Evolutionary conservation across 83 land plant species (phyloP).

Genomic region (Diphasiastrum complanatum): DNA sequence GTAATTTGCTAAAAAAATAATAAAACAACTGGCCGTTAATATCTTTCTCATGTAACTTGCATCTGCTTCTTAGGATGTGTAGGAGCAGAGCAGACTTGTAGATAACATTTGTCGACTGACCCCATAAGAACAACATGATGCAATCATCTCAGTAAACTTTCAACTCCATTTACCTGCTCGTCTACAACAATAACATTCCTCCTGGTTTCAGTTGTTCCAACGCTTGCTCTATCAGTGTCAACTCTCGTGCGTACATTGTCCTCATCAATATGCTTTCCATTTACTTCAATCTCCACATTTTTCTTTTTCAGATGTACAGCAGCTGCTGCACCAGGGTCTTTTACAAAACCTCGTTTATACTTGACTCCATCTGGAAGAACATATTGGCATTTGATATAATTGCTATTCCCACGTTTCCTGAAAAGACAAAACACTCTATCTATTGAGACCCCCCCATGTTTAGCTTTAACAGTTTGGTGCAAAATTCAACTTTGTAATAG

Average conservation of each 20-base stretch:
- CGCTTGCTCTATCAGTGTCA: conserved; percentile 27
- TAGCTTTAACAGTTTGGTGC: too few relatives aligned
- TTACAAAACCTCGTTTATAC: conserved; percentile 79
- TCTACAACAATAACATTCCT: conserved; percentile 36
- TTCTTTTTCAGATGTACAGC: background rate
- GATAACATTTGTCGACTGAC: too few relatives aligned
- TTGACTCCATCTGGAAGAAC: conserved; percentile 93
- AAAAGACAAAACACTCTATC: background rate
- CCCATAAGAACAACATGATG: too few relatives aligned
- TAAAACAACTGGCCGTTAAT: too few relatives aligned
- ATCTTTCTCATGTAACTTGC: too few relatives aligned
- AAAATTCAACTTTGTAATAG: too few relatives aligned
- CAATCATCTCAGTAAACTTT: conserved; percentile 40
- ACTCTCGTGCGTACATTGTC: background rate
- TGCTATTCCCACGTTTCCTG: conserved; percentile 59
- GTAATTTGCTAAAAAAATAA: too few relatives aligned
- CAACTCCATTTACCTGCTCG: conserved; percentile 25
- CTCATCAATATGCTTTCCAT: background rate
- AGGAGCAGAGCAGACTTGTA: too few relatives aligned
- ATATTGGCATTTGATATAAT: conserved; percentile 61
- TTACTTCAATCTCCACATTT: background rate
- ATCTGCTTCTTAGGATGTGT: too few relatives aligned
- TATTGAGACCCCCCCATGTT: too few relatives aligned
- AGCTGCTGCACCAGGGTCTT: conserved; percentile 3
- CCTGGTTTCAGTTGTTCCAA: conserved; percentile 16